Evolutionary conservation across 495 filamentous ascomycete genomes (phyloP), one percentile per base, ranked within the genome.

Genomic region (Aspergillus funiculosus): DNA sequence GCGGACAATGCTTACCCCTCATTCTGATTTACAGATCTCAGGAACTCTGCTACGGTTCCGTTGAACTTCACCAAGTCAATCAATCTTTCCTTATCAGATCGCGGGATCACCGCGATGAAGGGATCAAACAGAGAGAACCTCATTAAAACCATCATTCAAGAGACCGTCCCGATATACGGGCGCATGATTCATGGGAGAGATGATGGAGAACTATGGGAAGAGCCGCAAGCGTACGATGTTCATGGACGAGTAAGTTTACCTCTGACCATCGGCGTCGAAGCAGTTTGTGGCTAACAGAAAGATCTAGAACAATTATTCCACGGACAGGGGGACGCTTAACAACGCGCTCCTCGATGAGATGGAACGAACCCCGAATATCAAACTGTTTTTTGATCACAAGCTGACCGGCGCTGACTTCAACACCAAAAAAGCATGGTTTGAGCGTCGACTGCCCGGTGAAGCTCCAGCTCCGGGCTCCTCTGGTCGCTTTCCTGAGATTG

Each of bases 21-120:
- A 29, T 39, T 17, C 18, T 39, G 44, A 30, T 22, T 25, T 29
- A 5, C 39, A 95, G 92, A 96, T 73, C 81, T 96, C 32, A 83
- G 94, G 22, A 78, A 90, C 54, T 82, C 86, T 4, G 76, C 78
- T 6, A 96, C 89, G 0, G 82, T 81, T 8, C 90, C 92, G 0
- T 73, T 96, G 41, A 96, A 97, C 58, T 96, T 97, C 63, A 94
- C 89, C 31, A 94, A 87, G 63, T 97, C 94, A 10, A 99, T 99
- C 72, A 99, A 97, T 57, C 72, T 99, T 14, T 89, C 92, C 13
- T 67, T 99, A 8, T 96, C 92, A 0, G 88, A 96, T 62, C 82
- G 92, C 24, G 92, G 92, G n/a, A 86, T 96, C 58, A 87, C 86
- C 56, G 82, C 91, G 24, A 82, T 97, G 68, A 74, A 76, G 18